These are phyloP conservation scores for Chlorella sorokiniana DNA, from an alignment of 139 green algal species.

Conservation along the genomic window DNA sequence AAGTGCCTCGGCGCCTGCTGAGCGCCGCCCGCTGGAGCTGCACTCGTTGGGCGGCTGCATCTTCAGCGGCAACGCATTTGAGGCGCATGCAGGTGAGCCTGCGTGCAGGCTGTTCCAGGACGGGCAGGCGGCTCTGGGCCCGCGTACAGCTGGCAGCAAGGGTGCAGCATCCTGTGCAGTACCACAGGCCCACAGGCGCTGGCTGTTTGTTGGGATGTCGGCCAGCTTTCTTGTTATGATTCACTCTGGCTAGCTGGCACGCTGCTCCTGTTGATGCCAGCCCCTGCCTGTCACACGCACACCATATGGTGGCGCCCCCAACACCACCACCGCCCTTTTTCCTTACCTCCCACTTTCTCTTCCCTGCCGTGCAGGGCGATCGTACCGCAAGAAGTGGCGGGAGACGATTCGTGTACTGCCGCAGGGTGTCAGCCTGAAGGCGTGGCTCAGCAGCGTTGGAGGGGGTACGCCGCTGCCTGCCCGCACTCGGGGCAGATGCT, in stretches of 20 bases:
- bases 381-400: conserved; percentile 7
- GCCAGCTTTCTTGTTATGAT: too few species aligned
- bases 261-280: too few species aligned
- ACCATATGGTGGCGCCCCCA: too few species aligned
- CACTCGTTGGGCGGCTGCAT: not conserved
- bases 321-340: not conserved
- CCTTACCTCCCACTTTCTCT: not conserved
- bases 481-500: not conserved
- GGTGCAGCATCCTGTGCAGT: too few species aligned
- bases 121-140: not conserved
- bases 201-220: too few species aligned
- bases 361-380: not conserved
- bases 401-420: conserved; percentile 20
- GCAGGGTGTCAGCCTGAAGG: not conserved
- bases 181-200: too few species aligned
- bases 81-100: conserved; percentile 8
- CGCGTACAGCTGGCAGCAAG: not conserved
- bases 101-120: not conserved
- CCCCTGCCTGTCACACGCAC: too few species aligned
- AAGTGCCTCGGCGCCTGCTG: conserved; percentile 13
- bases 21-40: not conserved
- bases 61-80: conserved; percentile 8
- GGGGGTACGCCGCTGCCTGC: not conserved
- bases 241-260: too few species aligned
- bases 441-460: not conserved